Evolutionary conservation across 441 rosid species (phyloP), one percentile per base, ranked within the genome.

Genomic region (Dalechampia spathulata): DNA sequence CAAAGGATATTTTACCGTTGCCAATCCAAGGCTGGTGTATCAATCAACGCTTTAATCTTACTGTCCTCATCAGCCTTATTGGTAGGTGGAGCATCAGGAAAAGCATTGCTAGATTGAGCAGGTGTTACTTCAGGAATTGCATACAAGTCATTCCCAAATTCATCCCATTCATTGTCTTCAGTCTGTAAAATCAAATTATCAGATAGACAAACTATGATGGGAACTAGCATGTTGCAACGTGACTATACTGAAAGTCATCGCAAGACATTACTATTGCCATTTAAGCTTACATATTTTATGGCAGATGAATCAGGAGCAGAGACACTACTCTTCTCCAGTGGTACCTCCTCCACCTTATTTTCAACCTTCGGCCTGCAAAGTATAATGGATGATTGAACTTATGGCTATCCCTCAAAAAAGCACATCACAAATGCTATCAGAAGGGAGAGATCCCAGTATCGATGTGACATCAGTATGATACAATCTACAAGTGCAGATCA

Each of bases 21-120:
- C 99, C 99, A 94, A 69, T 90, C 99, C 68, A 94, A 79, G 48
- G 96, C 96, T 37, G 95, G 95, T 44, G 99, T 84, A 57, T 94
- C 90, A 66, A 90, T 84, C 57, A 94, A 78, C 49, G 94, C 98
- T 71, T 84, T 87, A 50, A 94, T 78, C 73, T 84, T 90, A 85
- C 85, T 85, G 62, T 94, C 99, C 72, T 94, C 99, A 9, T 94
- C 99, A 68, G 83, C 95, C 72, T 76, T 83, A 58, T 62, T 85
- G 42, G 86, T 63, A 53, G 98, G 85, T 40, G 76, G 72, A 60
- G 68, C 74, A 65, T 85, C 91, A 32, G 71, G 73, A 65, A 63
- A 19, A 32, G 78, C 73, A 70, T 62, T 83, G 61, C 60, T 79
- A 48, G 77, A 72, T 58, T 81, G 86, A 58, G 80, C 68, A 4